Evolutionary conservation across 805 yeast species (phyloP), one percentile per base, ranked within the genome.

Genomic region (Barnettozyma populi): DNA sequence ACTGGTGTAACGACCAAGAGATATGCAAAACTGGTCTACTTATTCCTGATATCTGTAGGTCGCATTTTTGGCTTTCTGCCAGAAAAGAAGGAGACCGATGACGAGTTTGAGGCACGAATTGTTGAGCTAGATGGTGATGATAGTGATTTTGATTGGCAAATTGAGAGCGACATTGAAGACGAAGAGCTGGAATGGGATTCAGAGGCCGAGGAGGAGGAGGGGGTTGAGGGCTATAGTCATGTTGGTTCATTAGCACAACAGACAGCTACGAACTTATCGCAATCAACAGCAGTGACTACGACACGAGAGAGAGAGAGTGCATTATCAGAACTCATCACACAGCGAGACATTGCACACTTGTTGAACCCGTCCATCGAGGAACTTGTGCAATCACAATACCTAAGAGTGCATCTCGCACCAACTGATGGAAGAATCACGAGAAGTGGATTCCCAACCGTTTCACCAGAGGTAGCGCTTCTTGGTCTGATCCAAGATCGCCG

Each of bases 401-500:
- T 37, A 19, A 37, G 40, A 18, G 40, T 23, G 27, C 40, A 37
- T 13, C 20, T 35, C 4, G 23, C 21, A 35, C 20, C 37, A 4
- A 18, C 10, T 9, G 18, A 18, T 35, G 27, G 40, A 21, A 19
- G 40, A 23, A 37, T 37, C 16, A 37, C 40, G 7, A 37, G 40
- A 23, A 37, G 40, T 37, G 10, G 27, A n/a, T 37, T 37, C 40
- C 18, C 40, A 4, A 14, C 13, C n/a, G 21, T 21, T 8, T 37
- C 40, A 21, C 40, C 40, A 37, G 40, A 37, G 16, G 40, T 20
- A 2, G 40, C 40, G 14, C 40, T 37, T 21, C 18, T 37, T 21
- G 40, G 40, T 4, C 21, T 37, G 18, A 37, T 37, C 21, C 40
- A 37, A 37, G 40, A 37, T n/a, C 40, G 40, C 11, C 40, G 40